Conservation (phyloP, 192 early-diverging fungal genomes). For the Mortierella hygrophila region DNA sequence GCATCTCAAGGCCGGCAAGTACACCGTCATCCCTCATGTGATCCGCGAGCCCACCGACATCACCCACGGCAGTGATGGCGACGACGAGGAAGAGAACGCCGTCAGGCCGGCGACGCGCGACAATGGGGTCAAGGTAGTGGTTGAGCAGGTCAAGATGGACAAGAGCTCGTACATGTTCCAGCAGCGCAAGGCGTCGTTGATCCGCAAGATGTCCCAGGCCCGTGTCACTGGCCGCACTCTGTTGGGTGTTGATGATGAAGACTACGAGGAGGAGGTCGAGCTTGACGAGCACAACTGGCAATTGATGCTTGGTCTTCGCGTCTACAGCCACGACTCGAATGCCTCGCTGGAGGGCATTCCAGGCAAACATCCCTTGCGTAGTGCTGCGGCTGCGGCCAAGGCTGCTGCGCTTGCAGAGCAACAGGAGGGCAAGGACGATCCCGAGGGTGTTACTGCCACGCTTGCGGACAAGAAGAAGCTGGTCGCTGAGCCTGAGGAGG, state of each 20-base stretch:
- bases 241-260: constrained; percentile 52
- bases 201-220: constrained; percentile 41
- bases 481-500: constrained; percentile 26
- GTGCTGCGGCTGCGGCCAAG: not conserved
- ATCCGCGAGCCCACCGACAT: constrained; percentile 44
- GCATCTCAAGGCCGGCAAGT: constrained; percentile 35
- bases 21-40: constrained; percentile 51
- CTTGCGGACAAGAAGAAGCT: constrained; percentile 34
- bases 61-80: not conserved
- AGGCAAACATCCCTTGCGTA: constrained; percentile 22
- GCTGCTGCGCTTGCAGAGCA: not conserved
- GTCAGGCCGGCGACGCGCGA: constrained; percentile 29
- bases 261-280: constrained; percentile 28
- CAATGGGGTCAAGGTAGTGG: constrained; percentile 33
- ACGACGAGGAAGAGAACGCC: constrained; percentile 23
- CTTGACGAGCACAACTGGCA: constrained; percentile 47
- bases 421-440: constrained; percentile 24
- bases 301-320: constrained; percentile 52
- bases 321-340: constrained; percentile 44
- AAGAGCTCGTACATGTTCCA: constrained; percentile 53
- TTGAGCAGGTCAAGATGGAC: constrained; percentile 52
- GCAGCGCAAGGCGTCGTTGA: constrained; percentile 37
- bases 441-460: constrained; percentile 38
- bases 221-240: constrained; percentile 39
- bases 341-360: constrained; percentile 19